phyloP scores from a whole-genome alignment of 2,329 filamentous ascomycete species.

The Calycina marina region DNA sequence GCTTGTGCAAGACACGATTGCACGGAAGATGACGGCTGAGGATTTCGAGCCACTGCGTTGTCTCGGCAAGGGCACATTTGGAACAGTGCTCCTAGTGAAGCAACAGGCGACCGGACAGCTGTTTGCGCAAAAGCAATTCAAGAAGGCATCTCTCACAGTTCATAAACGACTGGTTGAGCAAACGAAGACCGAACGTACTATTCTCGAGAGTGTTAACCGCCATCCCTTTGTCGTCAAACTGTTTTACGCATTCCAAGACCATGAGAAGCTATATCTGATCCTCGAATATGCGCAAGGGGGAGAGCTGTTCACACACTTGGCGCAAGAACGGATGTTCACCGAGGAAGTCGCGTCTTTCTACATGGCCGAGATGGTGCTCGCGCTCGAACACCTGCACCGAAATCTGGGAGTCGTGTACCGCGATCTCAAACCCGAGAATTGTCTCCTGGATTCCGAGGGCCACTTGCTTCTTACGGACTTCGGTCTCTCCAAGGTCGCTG shows the following conservation, averaged over 20 bases:
- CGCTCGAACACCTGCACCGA: slow-evolving; percentile 82
- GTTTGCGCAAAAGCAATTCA: slow-evolving; percentile 97
- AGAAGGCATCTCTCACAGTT: slow-evolving; percentile 87
- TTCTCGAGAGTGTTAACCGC: slow-evolving; percentile 88
- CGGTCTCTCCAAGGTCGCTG: slow-evolving; percentile 84
- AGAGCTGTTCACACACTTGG: slow-evolving; percentile 91
- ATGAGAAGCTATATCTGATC: slow-evolving; percentile 93
- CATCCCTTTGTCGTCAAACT: slow-evolving; percentile 98
- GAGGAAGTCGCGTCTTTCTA: slow-evolving; percentile 88
- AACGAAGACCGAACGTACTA: slow-evolving; percentile 90
- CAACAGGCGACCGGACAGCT: slow-evolving; percentile 76
- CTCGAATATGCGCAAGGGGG: slow-evolving; percentile 95
- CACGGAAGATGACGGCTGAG: slow-evolving; percentile 74
- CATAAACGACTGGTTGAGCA: slow-evolving; percentile 95
- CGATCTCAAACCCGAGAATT: slow-evolving; percentile 96
- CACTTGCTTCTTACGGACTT: slow-evolving; percentile 94
- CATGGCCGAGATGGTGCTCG: slow-evolving; percentile 95
- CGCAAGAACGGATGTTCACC: slow-evolving; percentile 86
- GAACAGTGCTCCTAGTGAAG: slow-evolving; percentile 86
- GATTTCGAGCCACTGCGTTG: slow-evolving; percentile 88
- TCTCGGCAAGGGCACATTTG: slow-evolving; percentile 90
- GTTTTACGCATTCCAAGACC: slow-evolving; percentile 96
- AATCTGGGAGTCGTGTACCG: slow-evolving; percentile 91
- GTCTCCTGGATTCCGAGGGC: slow-evolving; percentile 77
- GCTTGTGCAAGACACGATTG: slow-evolving; percentile 29